These are phyloP conservation scores for Populus deltoides DNA, from an alignment of 345 rosid genomes.

Conservation along the genomic window DNA sequence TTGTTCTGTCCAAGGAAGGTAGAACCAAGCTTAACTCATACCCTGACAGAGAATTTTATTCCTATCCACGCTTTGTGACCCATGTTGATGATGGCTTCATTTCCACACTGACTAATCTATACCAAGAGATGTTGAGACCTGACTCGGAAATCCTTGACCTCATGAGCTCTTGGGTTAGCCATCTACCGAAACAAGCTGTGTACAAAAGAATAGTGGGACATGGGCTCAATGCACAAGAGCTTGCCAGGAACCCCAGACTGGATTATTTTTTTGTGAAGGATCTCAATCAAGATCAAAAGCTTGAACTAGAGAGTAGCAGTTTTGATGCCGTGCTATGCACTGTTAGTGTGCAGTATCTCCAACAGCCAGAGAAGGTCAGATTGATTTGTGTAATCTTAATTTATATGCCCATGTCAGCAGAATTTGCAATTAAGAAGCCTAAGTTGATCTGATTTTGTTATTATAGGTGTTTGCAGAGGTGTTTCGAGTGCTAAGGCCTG, in stretches of 20 bases:
- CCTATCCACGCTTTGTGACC: conserved; percentile 74
- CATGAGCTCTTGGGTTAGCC: conserved; percentile 96
- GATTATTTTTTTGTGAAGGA: conserved; percentile 66
- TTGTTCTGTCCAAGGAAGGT: conserved; percentile 60
- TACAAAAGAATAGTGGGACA: conserved; percentile 83
- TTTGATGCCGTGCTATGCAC: conserved; percentile 77
- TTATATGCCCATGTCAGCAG: no score
- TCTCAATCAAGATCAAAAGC: conserved; percentile 57
- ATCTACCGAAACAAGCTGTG: conserved; percentile 59
- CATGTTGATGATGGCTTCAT: conserved; percentile 81
- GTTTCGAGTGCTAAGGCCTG: conserved; percentile 68
- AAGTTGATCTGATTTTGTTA: neutral
- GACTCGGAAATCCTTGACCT: conserved; percentile 71
- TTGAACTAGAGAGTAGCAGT: conserved; percentile 49
- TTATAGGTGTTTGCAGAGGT: conserved; percentile 69
- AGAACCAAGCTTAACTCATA: conserved; percentile 56
- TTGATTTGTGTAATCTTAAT: neutral
- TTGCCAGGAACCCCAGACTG: conserved; percentile 63
- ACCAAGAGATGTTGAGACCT: conserved; percentile 55
- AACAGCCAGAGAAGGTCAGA: conserved; percentile 80
- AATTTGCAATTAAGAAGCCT: no score
- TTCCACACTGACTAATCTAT: conserved; percentile 57
- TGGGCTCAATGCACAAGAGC: conserved; percentile 92
- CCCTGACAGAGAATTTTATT: conserved; percentile 70
- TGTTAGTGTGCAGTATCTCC: conserved; percentile 83